Evolutionary conservation across 2,329 filamentous ascomycete genomes (phyloP).

Genomic region (Chrysoporthe puriensis): DNA sequence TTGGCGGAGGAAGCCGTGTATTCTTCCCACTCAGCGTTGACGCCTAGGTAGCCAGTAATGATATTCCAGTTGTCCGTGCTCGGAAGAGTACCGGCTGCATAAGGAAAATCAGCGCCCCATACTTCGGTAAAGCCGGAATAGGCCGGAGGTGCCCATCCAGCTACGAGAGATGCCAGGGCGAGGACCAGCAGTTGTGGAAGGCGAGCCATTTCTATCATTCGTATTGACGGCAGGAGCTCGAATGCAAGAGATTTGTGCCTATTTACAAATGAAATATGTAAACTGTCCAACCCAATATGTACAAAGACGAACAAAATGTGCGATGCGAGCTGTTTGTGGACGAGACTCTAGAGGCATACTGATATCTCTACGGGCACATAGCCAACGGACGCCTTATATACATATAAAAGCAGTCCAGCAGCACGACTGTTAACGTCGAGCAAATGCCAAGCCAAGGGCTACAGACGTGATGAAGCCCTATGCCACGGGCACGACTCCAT

Average conservation of each 20-base stretch:
- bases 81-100: slow-evolving; percentile 43
- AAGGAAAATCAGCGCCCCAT: slow-evolving; percentile 52
- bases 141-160: slow-evolving; percentile 43
- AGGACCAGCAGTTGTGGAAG: neutral
- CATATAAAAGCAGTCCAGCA: neutral
- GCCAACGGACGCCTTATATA: neutral
- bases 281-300: neutral
- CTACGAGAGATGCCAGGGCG: slow-evolving; percentile 34
- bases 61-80: slow-evolving; percentile 50
- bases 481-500: neutral
- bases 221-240: neutral
- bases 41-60: slow-evolving; percentile 46
- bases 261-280: neutral
- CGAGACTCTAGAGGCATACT: neutral
- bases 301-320: neutral
- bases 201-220: slow-evolving; percentile 1
- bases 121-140: slow-evolving; percentile 46
- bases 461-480: neutral
- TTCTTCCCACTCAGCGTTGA: slow-evolving; percentile 54
- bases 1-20: slow-evolving; percentile 51
- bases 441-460: neutral
- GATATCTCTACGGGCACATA: neutral
- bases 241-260: neutral
- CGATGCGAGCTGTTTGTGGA: neutral
- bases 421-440: neutral